Evolutionary conservation across 192 early-diverging fungal genomes (phyloP), one percentile per base, ranked within the genome.

Genomic region (Lunasporangiospora selenospora): DNA sequence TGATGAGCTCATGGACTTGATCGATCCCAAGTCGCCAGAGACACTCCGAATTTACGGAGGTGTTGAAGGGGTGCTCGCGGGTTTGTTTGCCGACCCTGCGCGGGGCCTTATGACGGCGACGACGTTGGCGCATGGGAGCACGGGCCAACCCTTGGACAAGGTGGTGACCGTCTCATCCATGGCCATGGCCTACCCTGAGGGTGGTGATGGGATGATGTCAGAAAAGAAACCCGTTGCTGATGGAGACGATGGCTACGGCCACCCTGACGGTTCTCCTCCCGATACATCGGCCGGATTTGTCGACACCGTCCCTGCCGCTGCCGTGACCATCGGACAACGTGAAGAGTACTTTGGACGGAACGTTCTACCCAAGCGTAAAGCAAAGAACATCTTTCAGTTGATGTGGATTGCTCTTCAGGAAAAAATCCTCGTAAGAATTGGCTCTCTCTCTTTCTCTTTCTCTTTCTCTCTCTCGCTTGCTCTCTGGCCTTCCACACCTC

Each of bases 361-460:
- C 62, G 65, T 89, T 16, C 64, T 95, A 36, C 89, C 93, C 1
- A 79, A 82, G 27, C 76, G 82, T 18, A 87, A 91, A 77, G 62
- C 82, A 49, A 92, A 92, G 34, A 79, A 78, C 38, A 84, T 95
- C 30, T 80, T 92, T 47, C 67, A 85, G 15, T 73, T 95, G 23
- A 90, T 92, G 82, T 92, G 90, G 91, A 86, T 89, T 33, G 90
- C 90, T 3, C 57, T 94, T 39, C 88, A 94, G 44, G 92, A 94
- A 65, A 91, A 90, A 59, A 90, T 90, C 65, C 71, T 94, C 62
- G 83, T 81, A 78, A 75, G 76, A 50, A 8, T 6, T 19, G 10
- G 18, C 12, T 41, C 23, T 43, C 39, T 42, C 43, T 56, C 30
- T 18, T 40, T 58, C 18, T 34, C 16, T 52, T 30, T 53, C 44